These are phyloP conservation scores for Plasmodium vivax DNA, from an alignment of 169 alveolate genomes.

Conservation along the genomic window DNA sequence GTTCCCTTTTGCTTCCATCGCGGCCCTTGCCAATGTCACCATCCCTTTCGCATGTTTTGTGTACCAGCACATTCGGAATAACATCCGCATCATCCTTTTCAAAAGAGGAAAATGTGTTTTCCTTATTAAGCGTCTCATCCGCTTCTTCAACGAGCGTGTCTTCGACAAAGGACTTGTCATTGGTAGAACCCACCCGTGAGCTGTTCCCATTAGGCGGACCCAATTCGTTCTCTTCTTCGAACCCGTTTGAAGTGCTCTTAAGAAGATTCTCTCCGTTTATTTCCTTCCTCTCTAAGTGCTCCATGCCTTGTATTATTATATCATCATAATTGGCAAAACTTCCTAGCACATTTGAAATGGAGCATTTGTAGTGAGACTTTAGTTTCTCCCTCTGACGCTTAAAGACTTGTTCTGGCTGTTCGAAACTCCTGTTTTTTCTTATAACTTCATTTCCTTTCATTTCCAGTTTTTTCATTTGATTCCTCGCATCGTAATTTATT, in stretches of 20 bases:
- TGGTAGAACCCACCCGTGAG: background rate
- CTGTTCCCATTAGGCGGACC: background rate
- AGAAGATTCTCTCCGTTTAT: background rate
- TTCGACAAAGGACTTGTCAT: background rate
- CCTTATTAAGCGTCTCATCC: background rate
- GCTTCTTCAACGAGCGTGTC: background rate
- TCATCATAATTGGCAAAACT: slow-evolving; percentile 1
- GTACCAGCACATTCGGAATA: slow-evolving; percentile 1
- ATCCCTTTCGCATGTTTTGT: background rate
- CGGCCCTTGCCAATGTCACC: background rate
- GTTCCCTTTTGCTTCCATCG: background rate
- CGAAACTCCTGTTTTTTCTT: slow-evolving; percentile 42
- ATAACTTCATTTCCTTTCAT: background rate
- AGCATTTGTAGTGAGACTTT: slow-evolving; percentile 31
- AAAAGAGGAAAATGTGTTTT: background rate
- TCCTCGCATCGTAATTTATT: slow-evolving; percentile 13
- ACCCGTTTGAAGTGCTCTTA: background rate
- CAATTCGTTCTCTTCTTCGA: background rate
- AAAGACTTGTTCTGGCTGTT: slow-evolving; percentile 26
- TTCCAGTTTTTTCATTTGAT: background rate
- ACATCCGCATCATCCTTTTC: background rate
- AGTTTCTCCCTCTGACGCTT: slow-evolving; percentile 55
- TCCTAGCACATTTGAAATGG: background rate
- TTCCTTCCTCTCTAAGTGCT: slow-evolving; percentile 2
- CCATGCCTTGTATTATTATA: background rate